A percentile compares a stretch with the other conserved stretches of the same genome.
phyloP scores from a whole-genome alignment of 805 yeast species.

The Jamesozyma gamospora region DNA sequence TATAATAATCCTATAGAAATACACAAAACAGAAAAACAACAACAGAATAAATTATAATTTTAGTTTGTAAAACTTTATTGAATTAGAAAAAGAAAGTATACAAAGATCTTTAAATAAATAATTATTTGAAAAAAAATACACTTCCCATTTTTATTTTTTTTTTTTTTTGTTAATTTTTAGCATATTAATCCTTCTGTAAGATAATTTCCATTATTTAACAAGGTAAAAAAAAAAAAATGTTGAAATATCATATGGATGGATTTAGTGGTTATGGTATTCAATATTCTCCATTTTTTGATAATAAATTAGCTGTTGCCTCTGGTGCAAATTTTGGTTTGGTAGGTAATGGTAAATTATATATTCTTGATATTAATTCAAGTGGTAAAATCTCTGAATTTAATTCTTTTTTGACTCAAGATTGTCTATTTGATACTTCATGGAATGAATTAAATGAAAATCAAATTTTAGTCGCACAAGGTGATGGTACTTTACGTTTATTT shows the following conservation, averaged over 20 bases:
- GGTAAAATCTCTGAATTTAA: conserved; percentile 51
- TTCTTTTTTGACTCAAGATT: conserved; percentile 85
- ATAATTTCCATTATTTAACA: no score
- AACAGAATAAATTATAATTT: no score
- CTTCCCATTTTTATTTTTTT: no score
- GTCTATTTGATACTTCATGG: conserved; percentile 82
- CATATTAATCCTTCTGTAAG: no score
- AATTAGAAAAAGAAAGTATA: no score
- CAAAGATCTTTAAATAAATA: no score
- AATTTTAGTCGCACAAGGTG: conserved; percentile 74
- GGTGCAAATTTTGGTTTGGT: conserved; percentile 90
- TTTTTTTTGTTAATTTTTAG: no score
- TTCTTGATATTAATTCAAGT: conserved; percentile 55
- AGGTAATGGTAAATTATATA: conserved; percentile 78
- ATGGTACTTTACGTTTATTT: conserved; percentile 75
- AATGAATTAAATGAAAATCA: conserved; percentile 86
- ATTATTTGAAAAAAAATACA: no score
- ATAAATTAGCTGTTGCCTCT: conserved; percentile 79
- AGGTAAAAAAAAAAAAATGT: conserved; percentile 35
- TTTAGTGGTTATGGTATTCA: conserved; percentile 80
- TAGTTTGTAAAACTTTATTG: no score
- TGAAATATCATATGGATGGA: conserved; percentile 63
- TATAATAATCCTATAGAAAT: no score
- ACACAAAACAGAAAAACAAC: no score
- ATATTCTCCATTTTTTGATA: conserved; percentile 88